A percentile compares a stretch with the other conserved stretches of the same genome.
Conservation (phyloP, 352 stramenopile genomes). For the Pythium volutum region DNA sequence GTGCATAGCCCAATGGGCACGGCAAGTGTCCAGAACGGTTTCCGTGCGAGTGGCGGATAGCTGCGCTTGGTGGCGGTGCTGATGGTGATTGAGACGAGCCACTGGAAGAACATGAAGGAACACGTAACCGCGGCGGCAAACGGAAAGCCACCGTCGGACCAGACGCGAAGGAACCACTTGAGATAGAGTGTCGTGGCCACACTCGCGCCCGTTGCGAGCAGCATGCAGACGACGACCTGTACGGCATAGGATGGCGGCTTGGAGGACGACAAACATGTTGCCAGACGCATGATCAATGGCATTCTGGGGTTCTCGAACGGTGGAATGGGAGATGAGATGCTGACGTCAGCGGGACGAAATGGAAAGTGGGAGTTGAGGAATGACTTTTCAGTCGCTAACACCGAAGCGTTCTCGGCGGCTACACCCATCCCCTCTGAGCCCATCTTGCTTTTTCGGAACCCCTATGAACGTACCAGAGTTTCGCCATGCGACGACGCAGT, state of each 20-base stretch:
- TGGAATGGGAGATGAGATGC: too few species aligned
- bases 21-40: slow-evolving; percentile 57
- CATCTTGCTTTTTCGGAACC: too few species aligned
- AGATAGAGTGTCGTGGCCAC: slow-evolving; percentile 82
- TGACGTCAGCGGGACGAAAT: too few species aligned
- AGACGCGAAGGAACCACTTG: slow-evolving; percentile 77
- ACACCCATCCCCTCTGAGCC: too few species aligned
- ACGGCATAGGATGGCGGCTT: background rate
- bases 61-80: slow-evolving; percentile 11
- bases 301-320: background rate
- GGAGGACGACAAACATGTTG: background rate
- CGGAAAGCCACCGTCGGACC: slow-evolving; percentile 55
- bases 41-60: slow-evolving; percentile 29
- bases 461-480: too few species aligned
- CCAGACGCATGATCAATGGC: too few species aligned
- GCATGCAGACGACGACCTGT: background rate
- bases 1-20: slow-evolving; percentile 76
- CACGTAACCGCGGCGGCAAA: slow-evolving; percentile 76
- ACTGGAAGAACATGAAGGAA: slow-evolving; percentile 77
- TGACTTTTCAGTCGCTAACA: too few species aligned
- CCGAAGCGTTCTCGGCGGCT: too few species aligned
- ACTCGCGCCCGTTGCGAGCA: slow-evolving; percentile 8
- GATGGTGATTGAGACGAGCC: slow-evolving; percentile 20
- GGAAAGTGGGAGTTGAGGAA: too few species aligned
- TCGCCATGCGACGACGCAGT: too few species aligned